phyloP scores from a whole-genome alignment of 768 basidiomycete species.

The Porphyrellus cyaneotinctus region DNA sequence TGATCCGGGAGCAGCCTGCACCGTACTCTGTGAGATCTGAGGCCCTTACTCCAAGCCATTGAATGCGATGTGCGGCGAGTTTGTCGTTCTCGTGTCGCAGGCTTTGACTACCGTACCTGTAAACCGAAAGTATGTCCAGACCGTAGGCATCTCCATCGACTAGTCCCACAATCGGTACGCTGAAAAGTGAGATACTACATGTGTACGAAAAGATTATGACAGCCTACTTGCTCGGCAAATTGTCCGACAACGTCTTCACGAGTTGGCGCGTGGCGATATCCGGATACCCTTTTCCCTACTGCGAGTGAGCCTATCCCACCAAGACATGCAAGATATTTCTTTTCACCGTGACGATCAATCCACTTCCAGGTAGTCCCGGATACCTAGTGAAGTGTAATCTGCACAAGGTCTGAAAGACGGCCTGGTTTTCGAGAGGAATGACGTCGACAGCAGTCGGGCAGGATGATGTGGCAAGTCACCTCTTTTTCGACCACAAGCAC shows the following conservation, averaged over 20 bases:
- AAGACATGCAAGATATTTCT: background rate
- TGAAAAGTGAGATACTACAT: constrained; percentile 28
- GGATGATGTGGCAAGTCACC: constrained; percentile 36
- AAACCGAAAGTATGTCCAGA: constrained; percentile 86
- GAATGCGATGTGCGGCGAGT: constrained; percentile 62
- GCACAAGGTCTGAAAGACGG: constrained; percentile 89
- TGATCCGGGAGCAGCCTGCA: background rate
- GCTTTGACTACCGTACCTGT: constrained; percentile 70
- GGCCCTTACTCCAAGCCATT: constrained; percentile 77
- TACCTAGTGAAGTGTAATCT: constrained; percentile 49
- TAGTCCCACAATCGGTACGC: constrained; percentile 71
- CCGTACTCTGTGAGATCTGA: constrained; percentile 64
- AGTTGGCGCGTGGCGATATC: constrained; percentile 89
- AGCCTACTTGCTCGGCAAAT: constrained; percentile 55
- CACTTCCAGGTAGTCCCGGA: constrained; percentile 51
- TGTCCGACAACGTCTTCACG: constrained; percentile 64
- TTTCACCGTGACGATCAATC: constrained; percentile 73
- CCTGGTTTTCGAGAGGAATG: constrained; percentile 44
- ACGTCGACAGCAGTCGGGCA: background rate
- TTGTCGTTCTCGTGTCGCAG: constrained; percentile 68
- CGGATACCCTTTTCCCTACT: constrained; percentile 94
- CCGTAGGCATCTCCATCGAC: constrained; percentile 94
- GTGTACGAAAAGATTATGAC: background rate
- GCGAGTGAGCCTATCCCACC: constrained; percentile 4
- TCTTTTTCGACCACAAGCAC: constrained; percentile 94